These are phyloP conservation scores for Epichloe typhina DNA, from an alignment of 2,329 filamentous ascomycete species.

Conservation along the genomic window DNA sequence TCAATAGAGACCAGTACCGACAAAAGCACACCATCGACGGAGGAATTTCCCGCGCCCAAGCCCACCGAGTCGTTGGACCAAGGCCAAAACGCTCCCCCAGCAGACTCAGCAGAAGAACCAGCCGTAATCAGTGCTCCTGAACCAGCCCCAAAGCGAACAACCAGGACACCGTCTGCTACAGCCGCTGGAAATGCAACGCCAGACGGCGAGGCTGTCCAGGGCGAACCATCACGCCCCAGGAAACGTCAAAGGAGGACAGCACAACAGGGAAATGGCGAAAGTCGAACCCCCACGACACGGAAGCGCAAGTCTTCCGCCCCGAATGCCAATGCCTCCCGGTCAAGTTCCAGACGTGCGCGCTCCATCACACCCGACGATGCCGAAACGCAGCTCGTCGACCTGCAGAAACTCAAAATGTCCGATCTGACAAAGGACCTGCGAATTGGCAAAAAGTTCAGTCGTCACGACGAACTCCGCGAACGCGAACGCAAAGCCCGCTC, in stretches of 20 bases:
- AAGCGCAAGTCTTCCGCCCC: constrained; percentile 16
- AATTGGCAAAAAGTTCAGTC: constrained; percentile 64
- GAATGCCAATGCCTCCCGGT: constrained; percentile 11
- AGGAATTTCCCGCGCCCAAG: background rate
- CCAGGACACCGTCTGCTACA: constrained; percentile 7
- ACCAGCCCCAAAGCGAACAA: constrained; percentile 6
- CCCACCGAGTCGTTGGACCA: background rate
- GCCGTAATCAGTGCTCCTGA: constrained; percentile 5
- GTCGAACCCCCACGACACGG: constrained; percentile 11
- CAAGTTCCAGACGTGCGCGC: constrained; percentile 24
- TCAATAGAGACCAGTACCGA: constrained; percentile 2
- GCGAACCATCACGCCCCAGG: constrained; percentile 11
- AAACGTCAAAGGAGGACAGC: constrained; percentile 21
- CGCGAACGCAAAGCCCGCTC: constrained; percentile 40
- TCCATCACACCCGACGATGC: constrained; percentile 49
- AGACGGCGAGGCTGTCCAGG: background rate
- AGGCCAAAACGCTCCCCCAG: background rate
- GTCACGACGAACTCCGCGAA: constrained; percentile 58
- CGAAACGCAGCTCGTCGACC: constrained; percentile 49
- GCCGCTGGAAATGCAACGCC: constrained; percentile 9
- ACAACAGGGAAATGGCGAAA: constrained; percentile 9
- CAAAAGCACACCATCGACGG: background rate
- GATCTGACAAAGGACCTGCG: constrained; percentile 57
- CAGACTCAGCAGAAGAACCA: background rate
- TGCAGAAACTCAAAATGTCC: constrained; percentile 54